Percentiles rank a stretch among this genome's conserved stretches.
Conservation (phyloP, 2,329 filamentous ascomycete species). For the Elsinoe necatrix region DNA sequence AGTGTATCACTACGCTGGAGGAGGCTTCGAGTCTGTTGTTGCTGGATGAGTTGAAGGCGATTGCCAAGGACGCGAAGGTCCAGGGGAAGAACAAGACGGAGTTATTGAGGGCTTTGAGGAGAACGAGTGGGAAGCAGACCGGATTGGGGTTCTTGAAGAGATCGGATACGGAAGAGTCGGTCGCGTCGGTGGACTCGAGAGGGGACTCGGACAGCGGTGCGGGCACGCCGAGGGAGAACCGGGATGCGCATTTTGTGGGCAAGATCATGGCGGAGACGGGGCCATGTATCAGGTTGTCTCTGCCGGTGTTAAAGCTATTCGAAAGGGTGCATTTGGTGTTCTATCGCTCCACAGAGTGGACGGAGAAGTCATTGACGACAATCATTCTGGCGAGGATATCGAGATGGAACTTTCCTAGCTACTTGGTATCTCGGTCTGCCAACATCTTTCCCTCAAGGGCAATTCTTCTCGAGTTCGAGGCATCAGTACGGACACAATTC, state of each 20-base stretch:
- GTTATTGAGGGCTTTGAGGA: conserved; percentile 63
- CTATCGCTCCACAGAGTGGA: conserved; percentile 94
- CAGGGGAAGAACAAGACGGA: conserved; percentile 83
- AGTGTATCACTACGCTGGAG: conserved; percentile 66
- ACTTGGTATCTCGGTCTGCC: conserved; percentile 79
- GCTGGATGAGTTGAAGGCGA: conserved; percentile 75
- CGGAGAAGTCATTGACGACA: conserved; percentile 88
- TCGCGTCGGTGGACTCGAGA: conserved; percentile 34
- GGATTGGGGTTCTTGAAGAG: conserved; percentile 64
- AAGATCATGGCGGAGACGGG: conserved; percentile 74
- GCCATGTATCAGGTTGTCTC: conserved; percentile 72
- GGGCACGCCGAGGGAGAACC: conserved; percentile 45
- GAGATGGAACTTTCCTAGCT: conserved; percentile 76
- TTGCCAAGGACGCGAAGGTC: conserved; percentile 81
- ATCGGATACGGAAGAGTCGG: conserved; percentile 52
- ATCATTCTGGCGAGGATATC: conserved; percentile 91
- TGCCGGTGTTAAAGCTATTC: conserved; percentile 68
- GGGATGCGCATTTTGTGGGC: conserved; percentile 63
- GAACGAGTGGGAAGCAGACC: conserved; percentile 63
- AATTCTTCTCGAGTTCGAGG: conserved; percentile 79
- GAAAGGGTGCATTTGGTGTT: conserved; percentile 93
- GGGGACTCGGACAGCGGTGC: conserved; percentile 29
- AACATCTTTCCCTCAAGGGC: conserved; percentile 77
- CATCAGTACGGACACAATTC: conserved; percentile 71
- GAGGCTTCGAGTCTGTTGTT: conserved; percentile 73